Base-by-base conservation (phyloP, 208 protist genomes). In the Vickermania ingenoplastis region DNA sequence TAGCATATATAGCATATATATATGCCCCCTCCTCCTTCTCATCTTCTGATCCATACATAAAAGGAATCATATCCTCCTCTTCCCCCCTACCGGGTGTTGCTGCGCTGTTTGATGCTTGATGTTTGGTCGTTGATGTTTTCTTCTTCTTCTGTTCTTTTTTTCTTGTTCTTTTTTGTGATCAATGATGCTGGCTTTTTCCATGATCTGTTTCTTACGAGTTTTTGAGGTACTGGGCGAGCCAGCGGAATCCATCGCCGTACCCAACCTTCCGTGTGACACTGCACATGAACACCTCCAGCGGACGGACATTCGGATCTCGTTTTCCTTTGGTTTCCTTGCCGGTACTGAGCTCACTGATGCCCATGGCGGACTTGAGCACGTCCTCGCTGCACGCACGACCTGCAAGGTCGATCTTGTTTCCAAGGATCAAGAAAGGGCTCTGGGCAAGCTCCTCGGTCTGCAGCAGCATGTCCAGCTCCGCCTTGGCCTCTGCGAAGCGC, bases 241-340 rank as follows among this genome's bases (percentile, higher is more conserved):
- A 99, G 48, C 89, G 82, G 79, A 99, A 99, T 26, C 83, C 94
- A 56, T 99, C 97, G 57, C 94, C 96, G 79, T 99, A 99, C 36
- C 99, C 99, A 41, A 87, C 73, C 51, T 96, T 91, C 41, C 96
- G 91, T 24, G 99, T 84, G 26, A 99, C 94, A 65, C 92, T 97
- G 94, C 98, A 99, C 98, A 99, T 99, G 84, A 98, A 99, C 29
- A 99, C 81, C 86, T 99, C 97, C 27, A 99, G 71, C 24, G 99
- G 97, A 24, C 98, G 86, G 14, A 96, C 68, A 24, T 75, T 80
- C 5, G 82, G 81, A 53, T 95, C 79, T 2, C 79, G 80, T n/a
- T 82, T 73, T 17, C 36, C 36, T 24, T 85, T 94, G 22, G 83
- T 93, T 53, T 86, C 63, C 69, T 99, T 98, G 36, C 97, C 97